Evolutionary conservation across 768 basidiomycete genomes (phyloP), one percentile per base, ranked within the genome.

Genomic region (Phaffia australis): DNA sequence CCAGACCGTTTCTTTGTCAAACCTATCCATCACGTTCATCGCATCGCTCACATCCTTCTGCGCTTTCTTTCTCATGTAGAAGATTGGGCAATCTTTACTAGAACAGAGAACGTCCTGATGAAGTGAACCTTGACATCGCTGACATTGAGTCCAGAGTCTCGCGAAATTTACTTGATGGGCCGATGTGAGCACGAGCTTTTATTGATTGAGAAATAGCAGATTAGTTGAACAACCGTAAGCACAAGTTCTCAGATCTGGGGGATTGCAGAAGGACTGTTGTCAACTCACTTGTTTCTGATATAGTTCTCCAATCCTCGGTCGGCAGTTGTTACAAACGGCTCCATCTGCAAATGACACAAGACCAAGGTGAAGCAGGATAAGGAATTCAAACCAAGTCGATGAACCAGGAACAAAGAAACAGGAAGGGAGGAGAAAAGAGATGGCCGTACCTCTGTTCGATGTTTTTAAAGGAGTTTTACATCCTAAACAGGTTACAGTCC

Each of bases 61-160:
- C 11, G 93, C 86, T 73, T 97, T 97, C 79, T 97, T 97, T 52
- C 95, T 80, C 86, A 95, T 91, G 75, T 99, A 99, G 77, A 93
- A 99, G 68, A 98, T 98, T 0, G 95, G 95, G 71, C 95, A 99
- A 77, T 99, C 95, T 74, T 89, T 93, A 74, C 89, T 92, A 0
- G 89, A 88, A 74, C 94, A 99, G 32, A 99, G 79, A 11, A 98
- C 95, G 74, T 99, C 95, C 89, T 95, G 92, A 78, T 99, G 95
- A 57, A 99, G 80, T 21, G 95, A 99, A 18, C 95, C 95, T 75
- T 99, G 95, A 79, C 95, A 99, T 29, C 95, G 83, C 74, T 99
- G 95, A 72, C 95, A 99, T 74, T 98, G 94, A 1, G 95, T 98
- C 95, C 95, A 99, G 27, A 99, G 76, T 58, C 93, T 83, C 23